Evolutionary conservation across 2,329 filamentous ascomycete genomes (phyloP).

Genomic region (Pseudopithomyces maydicus): DNA sequence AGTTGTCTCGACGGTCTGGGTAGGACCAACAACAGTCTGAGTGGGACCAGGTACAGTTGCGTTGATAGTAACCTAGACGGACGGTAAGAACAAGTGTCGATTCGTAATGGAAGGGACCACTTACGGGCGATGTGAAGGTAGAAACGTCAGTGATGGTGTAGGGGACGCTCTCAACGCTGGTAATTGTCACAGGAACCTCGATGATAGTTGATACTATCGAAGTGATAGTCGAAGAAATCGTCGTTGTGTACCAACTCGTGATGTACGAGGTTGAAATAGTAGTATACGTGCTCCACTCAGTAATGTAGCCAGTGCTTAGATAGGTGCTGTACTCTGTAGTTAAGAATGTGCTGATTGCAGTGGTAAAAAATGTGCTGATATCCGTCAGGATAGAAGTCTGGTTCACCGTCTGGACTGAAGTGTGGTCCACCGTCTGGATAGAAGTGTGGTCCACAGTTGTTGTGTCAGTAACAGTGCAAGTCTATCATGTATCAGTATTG

Average conservation of each 20-base stretch:
- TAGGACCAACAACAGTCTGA: neutral
- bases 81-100: neutral
- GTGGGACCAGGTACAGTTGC: conserved; percentile 24
- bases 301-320: conserved; percentile 12
- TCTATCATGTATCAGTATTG: conserved; percentile 3
- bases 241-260: conserved; percentile 7
- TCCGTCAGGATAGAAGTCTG: conserved; percentile 22
- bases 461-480: conserved; percentile 6
- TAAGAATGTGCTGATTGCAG: conserved; percentile 9
- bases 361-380: conserved; percentile 11
- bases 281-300: conserved; percentile 10
- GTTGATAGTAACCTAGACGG: conserved; percentile 13
- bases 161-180: conserved; percentile 1
- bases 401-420: conserved; percentile 2
- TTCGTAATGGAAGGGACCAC: neutral
- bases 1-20: conserved; percentile 4
- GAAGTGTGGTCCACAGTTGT: conserved; percentile 3
- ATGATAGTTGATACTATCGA: conserved; percentile 14
- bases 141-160: conserved; percentile 1
- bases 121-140: neutral
- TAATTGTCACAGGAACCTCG: conserved; percentile 12
- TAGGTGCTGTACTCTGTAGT: conserved; percentile 16
- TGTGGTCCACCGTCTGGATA: neutral
- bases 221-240: conserved; percentile 13
- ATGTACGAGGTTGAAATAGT: conserved; percentile 27